Percentiles rank a stretch among this genome's conserved stretches.
Evolutionary conservation across 805 yeast genomes (phyloP).

Genomic region (Zygotorulaspora chibaensis): DNA sequence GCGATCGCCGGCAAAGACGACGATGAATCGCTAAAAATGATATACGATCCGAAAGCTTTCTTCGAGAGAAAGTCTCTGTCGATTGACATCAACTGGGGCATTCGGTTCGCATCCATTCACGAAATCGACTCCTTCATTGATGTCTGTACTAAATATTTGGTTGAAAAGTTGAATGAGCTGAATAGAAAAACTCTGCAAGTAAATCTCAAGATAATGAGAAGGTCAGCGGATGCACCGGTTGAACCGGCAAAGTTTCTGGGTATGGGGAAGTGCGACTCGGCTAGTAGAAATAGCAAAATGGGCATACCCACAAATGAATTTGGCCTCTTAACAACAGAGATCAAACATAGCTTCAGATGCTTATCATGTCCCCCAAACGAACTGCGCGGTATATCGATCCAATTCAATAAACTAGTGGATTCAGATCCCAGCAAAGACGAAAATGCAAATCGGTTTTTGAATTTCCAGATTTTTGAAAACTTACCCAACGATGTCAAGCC

Average conservation of each 20-base stretch:
- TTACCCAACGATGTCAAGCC: constrained; percentile 17
- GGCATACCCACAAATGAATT: constrained; percentile 58
- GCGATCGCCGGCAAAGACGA: constrained; percentile 66
- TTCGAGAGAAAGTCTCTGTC: constrained; percentile 71
- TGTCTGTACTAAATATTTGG: constrained; percentile 56
- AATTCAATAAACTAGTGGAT: constrained; percentile 54
- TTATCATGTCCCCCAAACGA: constrained; percentile 61
- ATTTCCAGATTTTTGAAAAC: constrained; percentile 7
- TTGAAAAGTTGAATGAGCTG: constrained; percentile 45
- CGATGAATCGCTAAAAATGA: constrained; percentile 49
- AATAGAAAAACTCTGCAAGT: constrained; percentile 52
- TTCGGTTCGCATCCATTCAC: constrained; percentile 55
- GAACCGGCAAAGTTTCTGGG: constrained; percentile 80
- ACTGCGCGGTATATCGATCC: constrained; percentile 74
- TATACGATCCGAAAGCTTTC: constrained; percentile 42
- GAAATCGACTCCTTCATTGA: constrained; percentile 65
- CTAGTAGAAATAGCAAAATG: constrained; percentile 53
- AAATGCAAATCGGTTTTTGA: constrained; percentile 34
- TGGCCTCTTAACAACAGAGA: constrained; percentile 58
- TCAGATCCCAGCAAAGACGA: constrained; percentile 25
- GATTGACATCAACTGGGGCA: constrained; percentile 89
- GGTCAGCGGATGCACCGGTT: constrained; percentile 64
- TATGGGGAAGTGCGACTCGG: constrained; percentile 70
- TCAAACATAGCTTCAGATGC: constrained; percentile 51
- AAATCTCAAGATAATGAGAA: constrained; percentile 58